Base-by-base conservation (phyloP, 2,329 filamentous ascomycete genomes). In the Colletotrichum coccodes region DNA sequence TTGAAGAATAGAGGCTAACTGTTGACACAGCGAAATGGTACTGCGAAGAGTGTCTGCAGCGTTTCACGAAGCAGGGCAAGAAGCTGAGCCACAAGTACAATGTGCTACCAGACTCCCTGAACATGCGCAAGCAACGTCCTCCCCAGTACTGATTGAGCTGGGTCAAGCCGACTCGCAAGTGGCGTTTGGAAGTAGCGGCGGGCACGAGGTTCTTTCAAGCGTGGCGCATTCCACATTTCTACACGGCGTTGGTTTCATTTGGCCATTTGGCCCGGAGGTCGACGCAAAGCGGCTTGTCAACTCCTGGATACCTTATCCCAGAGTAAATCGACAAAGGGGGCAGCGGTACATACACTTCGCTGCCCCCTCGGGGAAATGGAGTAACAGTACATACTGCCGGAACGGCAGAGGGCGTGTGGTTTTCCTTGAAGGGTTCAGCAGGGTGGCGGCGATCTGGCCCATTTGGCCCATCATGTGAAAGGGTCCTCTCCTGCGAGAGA, bases 11-110 rank as follows among this genome's bases (percentile, higher is more conserved):
- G 14, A 68, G 7, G 50, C 69, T 71, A 40, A 71, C 40, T 6
- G 1, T 28, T 5, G 57, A 30, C 63, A 28, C 75, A 93, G 91
- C 90, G 60, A 94, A 93, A 88, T 94, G 92, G 92, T 94, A 92
- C 75, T 94, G 92, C 77, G 90, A 92, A 70, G 91, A 94, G 75
- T 94, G 92, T 79, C 93, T 93, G 76, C 89, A 91, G 72, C 86
- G 86, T 53, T 82, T 91, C 73, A 87, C 87, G 75, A 83, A 85
- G 63, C 82, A 82, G 63, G 85, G 85, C 54, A 89, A 87, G 75
- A 87, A 87, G 73, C 74, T 80, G 14, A 83, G 81, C 69, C 82
- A 82, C 49, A 83, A 85, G 74, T 87, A 79, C 78, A 68, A 60
- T 36, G 38, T 66, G 60, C 50, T 60, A 14, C 58, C 42, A 18